Base-by-base conservation (phyloP, 805 yeast genomes). In the Nadsonia fulvescens region DNA sequence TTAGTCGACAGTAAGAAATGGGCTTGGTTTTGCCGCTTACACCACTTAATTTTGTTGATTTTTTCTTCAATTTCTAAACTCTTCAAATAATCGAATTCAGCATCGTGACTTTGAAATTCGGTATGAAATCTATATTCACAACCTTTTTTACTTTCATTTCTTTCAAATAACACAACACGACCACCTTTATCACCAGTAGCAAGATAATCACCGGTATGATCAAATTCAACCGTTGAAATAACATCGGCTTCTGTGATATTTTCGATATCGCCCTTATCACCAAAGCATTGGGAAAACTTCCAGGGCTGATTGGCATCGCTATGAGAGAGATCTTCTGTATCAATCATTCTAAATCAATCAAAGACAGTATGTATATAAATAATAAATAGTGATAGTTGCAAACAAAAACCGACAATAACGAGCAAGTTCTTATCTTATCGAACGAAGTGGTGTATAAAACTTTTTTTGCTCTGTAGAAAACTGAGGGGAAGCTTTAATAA, bases 131-230 rank as follows among this genome's bases (percentile, higher is more conserved):
- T 70, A 56, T 89, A 91, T 51, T 91, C 98, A 51, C 95, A 83
- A 26, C 61, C 63, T 42, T 64, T 74, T 51, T 70, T 68, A 37
- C 56, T 53, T 37, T 66, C 72, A 49, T 79, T 82, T 41, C 96
- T 66, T 51, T 89, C 96, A 51, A 89, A 89, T 28, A 89, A 53
- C 9, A 89, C 99, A 21, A 89, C 95, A 37, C 99, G 66, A 15
- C 99, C 99, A 29, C 99, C 99, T 46, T 83, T 72, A 55, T 89
- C 99, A 35, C 99, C 99, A 2, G 98, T 89, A 33, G 98, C 99
- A 31, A 89, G 57, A 45, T 74, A 89, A 46, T 89, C 82, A 26
- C 99, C 99, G 5, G 89, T 68, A 45, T 73, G 77, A 49, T 89
- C 94, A 44, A 89, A 89, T 54, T 89, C 96, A 20, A 89, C 95